These are phyloP conservation scores for Ascochyta viciae-villosae DNA, from an alignment of 2,329 filamentous ascomycete genomes.

Conservation along the genomic window DNA sequence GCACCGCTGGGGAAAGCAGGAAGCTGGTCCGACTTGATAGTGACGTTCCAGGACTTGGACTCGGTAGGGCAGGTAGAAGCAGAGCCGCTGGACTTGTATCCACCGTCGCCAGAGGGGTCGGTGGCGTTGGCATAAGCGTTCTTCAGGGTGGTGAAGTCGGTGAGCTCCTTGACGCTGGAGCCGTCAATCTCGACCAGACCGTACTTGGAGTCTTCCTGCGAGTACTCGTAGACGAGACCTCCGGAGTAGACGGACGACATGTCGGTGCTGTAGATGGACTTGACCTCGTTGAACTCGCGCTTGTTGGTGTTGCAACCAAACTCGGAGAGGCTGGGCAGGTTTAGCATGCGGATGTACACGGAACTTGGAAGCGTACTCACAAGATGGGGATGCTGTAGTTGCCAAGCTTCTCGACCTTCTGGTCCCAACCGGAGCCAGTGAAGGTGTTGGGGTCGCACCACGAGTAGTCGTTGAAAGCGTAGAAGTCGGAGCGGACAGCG, in stretches of 20 bases:
- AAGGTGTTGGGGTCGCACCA: slow-evolving; percentile 80
- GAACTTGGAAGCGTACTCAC: slow-evolving; percentile 33
- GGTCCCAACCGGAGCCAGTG: slow-evolving; percentile 76
- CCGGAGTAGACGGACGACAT: slow-evolving; percentile 95
- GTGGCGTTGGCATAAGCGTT: slow-evolving; percentile 57
- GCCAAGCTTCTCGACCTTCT: slow-evolving; percentile 87
- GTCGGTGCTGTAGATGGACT: slow-evolving; percentile 77
- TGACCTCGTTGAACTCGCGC: slow-evolving; percentile 82
- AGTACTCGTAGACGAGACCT: slow-evolving; percentile 95
- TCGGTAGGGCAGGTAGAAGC: slow-evolving; percentile 62
- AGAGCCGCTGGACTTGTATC: slow-evolving; percentile 63
- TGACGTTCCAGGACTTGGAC: slow-evolving; percentile 64
- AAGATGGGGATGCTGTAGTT: slow-evolving; percentile 90
- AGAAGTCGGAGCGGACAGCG: slow-evolving; percentile 85
- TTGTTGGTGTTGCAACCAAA: slow-evolving; percentile 87
- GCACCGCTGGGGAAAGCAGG: slow-evolving; percentile 65
- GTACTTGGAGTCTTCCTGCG: slow-evolving; percentile 72
- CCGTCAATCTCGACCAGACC: slow-evolving; percentile 73
- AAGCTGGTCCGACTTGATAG: slow-evolving; percentile 54
- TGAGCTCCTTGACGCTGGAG: slow-evolving; percentile 61
- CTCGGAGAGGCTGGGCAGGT: slow-evolving; percentile 73
- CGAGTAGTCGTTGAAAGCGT: slow-evolving; percentile 89
- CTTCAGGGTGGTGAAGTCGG: slow-evolving; percentile 69
- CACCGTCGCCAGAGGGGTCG: slow-evolving; percentile 63
- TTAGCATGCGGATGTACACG: slow-evolving; percentile 14